Evolutionary conservation across 352 stramenopile species (phyloP).

Genomic region (Pythium utonaiense): DNA sequence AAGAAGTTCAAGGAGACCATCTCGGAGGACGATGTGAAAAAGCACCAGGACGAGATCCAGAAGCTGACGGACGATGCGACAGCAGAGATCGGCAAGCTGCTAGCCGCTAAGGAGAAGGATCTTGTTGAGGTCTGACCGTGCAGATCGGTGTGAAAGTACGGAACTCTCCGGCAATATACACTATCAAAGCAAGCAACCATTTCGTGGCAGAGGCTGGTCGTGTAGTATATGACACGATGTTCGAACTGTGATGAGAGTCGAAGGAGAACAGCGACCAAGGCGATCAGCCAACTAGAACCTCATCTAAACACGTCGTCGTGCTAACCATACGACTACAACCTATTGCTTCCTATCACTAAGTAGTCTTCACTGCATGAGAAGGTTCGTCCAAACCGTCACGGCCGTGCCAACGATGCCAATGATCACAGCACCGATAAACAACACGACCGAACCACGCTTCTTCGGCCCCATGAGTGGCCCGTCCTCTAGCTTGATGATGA

Average conservation of each 20-base stretch:
- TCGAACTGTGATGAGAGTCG: too few species aligned
- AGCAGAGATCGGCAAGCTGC: slow-evolving; percentile 64
- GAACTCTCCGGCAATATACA: background rate
- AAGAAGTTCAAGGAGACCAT: slow-evolving; percentile 83
- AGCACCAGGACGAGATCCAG: slow-evolving; percentile 75
- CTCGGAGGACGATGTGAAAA: slow-evolving; percentile 76
- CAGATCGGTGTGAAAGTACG: too few species aligned
- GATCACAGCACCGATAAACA: slow-evolving; percentile 67
- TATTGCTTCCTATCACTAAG: background rate
- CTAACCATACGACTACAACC: background rate
- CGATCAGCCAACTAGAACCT: too few species aligned
- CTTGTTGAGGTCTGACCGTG: slow-evolving; percentile 47
- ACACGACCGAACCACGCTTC: slow-evolving; percentile 69
- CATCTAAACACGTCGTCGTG: too few species aligned
- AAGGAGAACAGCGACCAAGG: too few species aligned
- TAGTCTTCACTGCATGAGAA: slow-evolving; percentile 17
- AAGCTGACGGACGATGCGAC: slow-evolving; percentile 74
- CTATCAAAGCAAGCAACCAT: too few species aligned
- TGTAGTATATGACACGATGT: too few species aligned
- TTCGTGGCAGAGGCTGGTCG: too few species aligned
- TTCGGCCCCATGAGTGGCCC: slow-evolving; percentile 60
- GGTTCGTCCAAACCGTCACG: slow-evolving; percentile 73
- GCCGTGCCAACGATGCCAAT: slow-evolving; percentile 65
- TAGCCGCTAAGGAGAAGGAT: slow-evolving; percentile 79
- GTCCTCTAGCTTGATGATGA: slow-evolving; percentile 84